Percentiles rank a stretch among this genome's conserved stretches.
phyloP scores from a whole-genome alignment of 2,329 filamentous ascomycete species.

The Raffaelea arxii region DNA sequence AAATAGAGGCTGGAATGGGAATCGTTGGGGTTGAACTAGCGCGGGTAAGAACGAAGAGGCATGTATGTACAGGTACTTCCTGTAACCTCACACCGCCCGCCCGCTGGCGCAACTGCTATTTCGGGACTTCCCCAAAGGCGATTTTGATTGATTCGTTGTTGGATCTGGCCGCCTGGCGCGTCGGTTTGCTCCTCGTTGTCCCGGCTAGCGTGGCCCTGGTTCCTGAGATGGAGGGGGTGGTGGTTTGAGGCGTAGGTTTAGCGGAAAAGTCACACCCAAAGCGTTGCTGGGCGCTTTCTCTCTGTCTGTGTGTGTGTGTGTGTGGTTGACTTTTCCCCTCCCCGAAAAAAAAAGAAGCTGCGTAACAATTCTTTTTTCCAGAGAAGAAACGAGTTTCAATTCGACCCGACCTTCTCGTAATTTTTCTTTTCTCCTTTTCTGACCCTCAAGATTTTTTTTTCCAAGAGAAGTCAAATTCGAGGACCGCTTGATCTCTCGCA shows the following conservation, averaged over 20 bases:
- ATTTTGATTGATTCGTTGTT: conserved; percentile 11
- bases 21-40: too few relatives aligned
- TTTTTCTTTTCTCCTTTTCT: conserved; percentile 5
- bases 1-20: too few relatives aligned
- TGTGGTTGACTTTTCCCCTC: not conserved
- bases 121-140: conserved; percentile 20
- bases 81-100: conserved; percentile 14
- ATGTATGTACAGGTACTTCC: conserved; percentile 22
- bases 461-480: not conserved
- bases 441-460: not conserved
- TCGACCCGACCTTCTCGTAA: conserved; percentile 6
- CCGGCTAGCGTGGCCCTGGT: too few relatives aligned
- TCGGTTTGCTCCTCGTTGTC: too few relatives aligned
- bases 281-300: conserved; percentile 6
- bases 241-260: too few relatives aligned
- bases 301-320: too few relatives aligned
- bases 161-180: conserved; percentile 4
- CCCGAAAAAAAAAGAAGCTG: conserved; percentile 7
- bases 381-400: conserved; percentile 6
- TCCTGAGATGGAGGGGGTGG: too few relatives aligned
- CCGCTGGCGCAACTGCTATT: conserved; percentile 8
- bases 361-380: conserved; percentile 8
- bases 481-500: not conserved
- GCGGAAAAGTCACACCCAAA: too few relatives aligned
- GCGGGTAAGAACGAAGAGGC: too few relatives aligned